Evolutionary conservation across 148 eudicot species (phyloP).

Genomic region (Selenicereus undatus): DNA sequence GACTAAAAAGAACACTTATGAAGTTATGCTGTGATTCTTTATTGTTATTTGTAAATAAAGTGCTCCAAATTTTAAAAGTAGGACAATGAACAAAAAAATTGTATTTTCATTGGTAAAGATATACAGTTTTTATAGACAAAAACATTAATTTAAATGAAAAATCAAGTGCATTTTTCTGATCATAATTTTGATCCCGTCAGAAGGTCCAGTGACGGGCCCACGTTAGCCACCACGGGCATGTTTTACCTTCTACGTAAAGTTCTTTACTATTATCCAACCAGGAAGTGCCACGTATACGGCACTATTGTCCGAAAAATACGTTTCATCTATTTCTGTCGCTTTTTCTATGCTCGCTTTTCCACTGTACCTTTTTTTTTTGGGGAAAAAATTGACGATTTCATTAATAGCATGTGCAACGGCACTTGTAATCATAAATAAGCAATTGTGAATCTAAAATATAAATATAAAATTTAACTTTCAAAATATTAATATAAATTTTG

Average conservation of each 20-base stretch:
- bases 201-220: neutral
- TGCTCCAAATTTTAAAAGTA: neutral
- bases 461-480: no score
- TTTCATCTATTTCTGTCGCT: neutral
- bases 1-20: no score
- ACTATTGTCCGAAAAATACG: neutral
- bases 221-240: conserved; percentile 22
- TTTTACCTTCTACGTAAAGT: conserved; percentile 40
- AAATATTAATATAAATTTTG: no score
- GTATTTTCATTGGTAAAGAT: no score
- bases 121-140: no score
- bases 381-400: no score
- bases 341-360: neutral
- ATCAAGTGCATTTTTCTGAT: neutral
- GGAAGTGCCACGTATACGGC: conserved; percentile 23
- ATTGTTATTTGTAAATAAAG: neutral
- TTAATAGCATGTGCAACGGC: no score
- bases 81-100: neutral
- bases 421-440: no score
- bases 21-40: no score
- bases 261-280: conserved; percentile 18
- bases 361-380: neutral
- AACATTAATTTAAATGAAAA: neutral
- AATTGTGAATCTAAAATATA: no score
- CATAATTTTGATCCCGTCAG: neutral